Evolutionary conservation across 2,329 filamentous ascomycete species (phyloP).

Genomic region (Dothideomycetes sp.): DNA sequence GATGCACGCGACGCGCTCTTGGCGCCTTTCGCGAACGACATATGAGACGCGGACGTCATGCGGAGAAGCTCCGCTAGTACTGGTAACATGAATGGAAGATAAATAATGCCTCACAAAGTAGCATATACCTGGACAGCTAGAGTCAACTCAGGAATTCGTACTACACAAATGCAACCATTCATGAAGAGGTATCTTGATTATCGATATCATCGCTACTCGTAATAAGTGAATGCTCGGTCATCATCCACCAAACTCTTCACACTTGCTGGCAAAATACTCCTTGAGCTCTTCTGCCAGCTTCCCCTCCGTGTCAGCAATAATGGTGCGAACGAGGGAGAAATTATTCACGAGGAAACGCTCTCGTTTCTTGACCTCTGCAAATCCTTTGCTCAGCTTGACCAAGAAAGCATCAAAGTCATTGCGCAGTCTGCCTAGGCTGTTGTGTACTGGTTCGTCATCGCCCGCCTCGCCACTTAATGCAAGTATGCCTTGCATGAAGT

Average conservation of each 20-base stretch:
- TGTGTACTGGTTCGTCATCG: conserved; percentile 84
- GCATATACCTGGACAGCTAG: too few species aligned
- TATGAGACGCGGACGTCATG: too few species aligned
- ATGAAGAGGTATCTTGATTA: too few species aligned
- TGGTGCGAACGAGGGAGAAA: conserved; percentile 86
- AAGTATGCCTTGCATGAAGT: conserved; percentile 77
- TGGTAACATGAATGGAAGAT: too few species aligned
- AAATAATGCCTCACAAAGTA: too few species aligned
- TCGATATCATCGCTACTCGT: too few species aligned
- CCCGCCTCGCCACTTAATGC: conserved; percentile 78
- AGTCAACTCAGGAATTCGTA: too few species aligned
- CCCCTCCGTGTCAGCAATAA: conserved; percentile 62
- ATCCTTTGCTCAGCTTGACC: conserved; percentile 61
- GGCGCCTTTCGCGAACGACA: too few species aligned
- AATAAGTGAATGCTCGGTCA: too few species aligned
- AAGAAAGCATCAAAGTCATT: conserved; percentile 78
- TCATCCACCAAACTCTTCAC: conserved; percentile 19
- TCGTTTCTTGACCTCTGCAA: conserved; percentile 67
- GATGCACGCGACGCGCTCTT: too few species aligned
- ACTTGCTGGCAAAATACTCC: conserved; percentile 58
- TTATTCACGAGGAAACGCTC: conserved; percentile 92
- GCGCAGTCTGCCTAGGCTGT: conserved; percentile 65
- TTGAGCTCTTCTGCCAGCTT: conserved; percentile 66
- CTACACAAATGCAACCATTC: too few species aligned
- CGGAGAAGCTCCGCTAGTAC: too few species aligned